Conservation (phyloP, 768 basidiomycete genomes). For the Megacollybia marginata region DNA sequence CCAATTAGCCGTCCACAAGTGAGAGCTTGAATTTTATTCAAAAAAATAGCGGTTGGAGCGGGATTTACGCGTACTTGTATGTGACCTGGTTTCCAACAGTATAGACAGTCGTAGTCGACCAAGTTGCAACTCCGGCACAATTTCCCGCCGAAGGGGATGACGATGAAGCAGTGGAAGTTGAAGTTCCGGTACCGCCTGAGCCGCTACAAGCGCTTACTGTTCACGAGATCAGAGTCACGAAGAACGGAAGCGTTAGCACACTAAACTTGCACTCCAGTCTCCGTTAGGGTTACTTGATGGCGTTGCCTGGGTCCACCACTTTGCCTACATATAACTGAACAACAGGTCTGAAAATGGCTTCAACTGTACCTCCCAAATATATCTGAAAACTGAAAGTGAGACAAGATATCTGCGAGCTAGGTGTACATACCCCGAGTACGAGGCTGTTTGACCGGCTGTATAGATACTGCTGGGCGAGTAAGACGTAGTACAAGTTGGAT, state of each 20-base stretch:
- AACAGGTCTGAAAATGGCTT: background rate
- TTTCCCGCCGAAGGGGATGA: constrained; percentile 19
- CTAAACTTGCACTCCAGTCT: constrained; percentile 48
- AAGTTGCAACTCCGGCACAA: constrained; percentile 45
- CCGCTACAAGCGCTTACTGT: constrained; percentile 3
- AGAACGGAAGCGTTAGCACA: constrained; percentile 5
- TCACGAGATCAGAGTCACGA: background rate
- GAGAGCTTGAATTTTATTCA: constrained; percentile 17
- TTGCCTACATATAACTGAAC: constrained; percentile 33
- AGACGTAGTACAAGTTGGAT: constrained; percentile 51
- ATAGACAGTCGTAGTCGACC: constrained; percentile 41
- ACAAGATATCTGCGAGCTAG: background rate
- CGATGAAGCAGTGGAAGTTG: constrained; percentile 19
- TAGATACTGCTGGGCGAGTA: constrained; percentile 44
- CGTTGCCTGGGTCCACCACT: constrained; percentile 45
- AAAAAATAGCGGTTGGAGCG: constrained; percentile 1
- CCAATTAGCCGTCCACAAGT: constrained; percentile 46
- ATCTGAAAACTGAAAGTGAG: constrained; percentile 19
- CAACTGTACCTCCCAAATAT: constrained; percentile 52
- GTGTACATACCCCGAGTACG: constrained; percentile 45
- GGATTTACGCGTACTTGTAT: constrained; percentile 33
- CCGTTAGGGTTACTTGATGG: constrained; percentile 41
- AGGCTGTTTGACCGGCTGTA: constrained; percentile 41
- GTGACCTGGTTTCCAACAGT: constrained; percentile 44
- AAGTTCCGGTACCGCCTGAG: background rate